phyloP scores from a whole-genome alignment of 306 rosid genomes.

The Vigna nakashimae region DNA sequence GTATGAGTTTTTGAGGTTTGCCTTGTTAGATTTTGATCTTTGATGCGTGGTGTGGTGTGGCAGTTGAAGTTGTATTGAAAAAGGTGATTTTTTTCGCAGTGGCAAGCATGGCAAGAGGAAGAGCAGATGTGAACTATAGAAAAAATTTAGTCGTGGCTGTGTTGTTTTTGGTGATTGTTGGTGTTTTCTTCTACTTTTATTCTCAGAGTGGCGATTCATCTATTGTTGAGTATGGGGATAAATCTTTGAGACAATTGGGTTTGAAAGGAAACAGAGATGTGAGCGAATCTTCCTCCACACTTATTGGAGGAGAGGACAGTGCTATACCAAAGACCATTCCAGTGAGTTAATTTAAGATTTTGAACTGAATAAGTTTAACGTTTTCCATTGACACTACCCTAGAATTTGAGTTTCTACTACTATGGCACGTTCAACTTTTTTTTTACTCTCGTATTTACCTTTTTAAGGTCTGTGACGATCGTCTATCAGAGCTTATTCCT shows the following conservation, averaged over 20 bases:
- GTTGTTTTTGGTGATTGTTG: conserved; percentile 59
- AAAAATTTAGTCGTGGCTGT: conserved; percentile 53
- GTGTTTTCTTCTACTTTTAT: conserved; percentile 64
- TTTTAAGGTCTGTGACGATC: conserved; percentile 78
- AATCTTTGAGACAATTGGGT: conserved; percentile 60
- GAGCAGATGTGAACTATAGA: conserved; percentile 62
- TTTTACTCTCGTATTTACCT: conserved; percentile 13
- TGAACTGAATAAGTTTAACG: conserved; percentile 23
- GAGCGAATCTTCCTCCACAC: conserved; percentile 50
- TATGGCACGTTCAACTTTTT: background rate
- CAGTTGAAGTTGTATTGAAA: conserved; percentile 29
- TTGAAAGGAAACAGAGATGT: conserved; percentile 60
- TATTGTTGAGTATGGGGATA: conserved; percentile 64
- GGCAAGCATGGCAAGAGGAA: conserved; percentile 63
- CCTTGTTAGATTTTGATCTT: background rate
- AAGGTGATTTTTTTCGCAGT: conserved; percentile 40
- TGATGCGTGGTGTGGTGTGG: conserved; percentile 16
- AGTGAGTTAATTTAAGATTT: conserved; percentile 55
- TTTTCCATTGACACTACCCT: background rate
- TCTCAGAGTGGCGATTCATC: conserved; percentile 57
- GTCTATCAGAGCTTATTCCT: conserved; percentile 79
- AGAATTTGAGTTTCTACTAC: background rate
- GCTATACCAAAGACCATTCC: conserved; percentile 65
- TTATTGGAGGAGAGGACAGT: conserved; percentile 49
- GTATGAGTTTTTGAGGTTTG: background rate